A percentile compares a stretch with the other conserved stretches of the same genome.
Evolutionary conservation across 164 flowering plant genomes (phyloP).

Genomic region (Stephania yunnanensis): DNA sequence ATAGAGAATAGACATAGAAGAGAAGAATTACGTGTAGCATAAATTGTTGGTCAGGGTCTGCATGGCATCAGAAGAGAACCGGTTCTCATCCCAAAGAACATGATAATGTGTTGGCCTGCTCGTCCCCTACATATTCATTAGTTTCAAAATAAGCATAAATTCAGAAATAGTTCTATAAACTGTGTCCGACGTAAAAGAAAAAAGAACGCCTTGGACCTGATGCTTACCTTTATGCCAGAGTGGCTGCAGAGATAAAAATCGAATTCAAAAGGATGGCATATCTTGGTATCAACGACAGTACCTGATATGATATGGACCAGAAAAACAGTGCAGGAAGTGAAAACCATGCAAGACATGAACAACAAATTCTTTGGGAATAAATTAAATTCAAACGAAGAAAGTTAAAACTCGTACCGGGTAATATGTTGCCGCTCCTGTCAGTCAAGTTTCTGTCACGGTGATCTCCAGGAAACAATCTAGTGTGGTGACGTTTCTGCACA

Average conservation of each 20-base stretch:
- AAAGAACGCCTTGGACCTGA: background rate
- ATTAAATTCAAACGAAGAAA: background rate
- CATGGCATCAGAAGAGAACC: conserved; percentile 50
- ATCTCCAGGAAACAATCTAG: conserved; percentile 63
- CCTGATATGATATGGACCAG: conserved; percentile 42
- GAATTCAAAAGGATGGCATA: conserved; percentile 83
- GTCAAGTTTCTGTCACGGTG: conserved; percentile 25
- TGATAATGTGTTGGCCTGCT: conserved; percentile 80
- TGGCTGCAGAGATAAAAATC: conserved; percentile 94
- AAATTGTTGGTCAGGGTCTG: conserved; percentile 59
- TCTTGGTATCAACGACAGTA: conserved; percentile 76
- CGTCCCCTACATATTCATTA: conserved; percentile 45
- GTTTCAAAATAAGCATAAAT: background rate
- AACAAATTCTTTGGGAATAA: background rate
- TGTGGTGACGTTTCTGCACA: conserved; percentile 85
- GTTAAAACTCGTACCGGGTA: conserved; percentile 45
- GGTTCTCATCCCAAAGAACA: conserved; percentile 73
- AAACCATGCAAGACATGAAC: background rate
- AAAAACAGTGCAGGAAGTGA: background rate
- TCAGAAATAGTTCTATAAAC: background rate
- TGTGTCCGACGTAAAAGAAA: background rate
- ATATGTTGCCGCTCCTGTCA: conserved; percentile 77
- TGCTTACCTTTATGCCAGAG: conserved; percentile 84
- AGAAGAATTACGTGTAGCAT: conserved; percentile 60
- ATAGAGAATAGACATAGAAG: background rate